phyloP scores from a whole-genome alignment of 148 eudicot species.

The Heliosperma pusillum region DNA sequence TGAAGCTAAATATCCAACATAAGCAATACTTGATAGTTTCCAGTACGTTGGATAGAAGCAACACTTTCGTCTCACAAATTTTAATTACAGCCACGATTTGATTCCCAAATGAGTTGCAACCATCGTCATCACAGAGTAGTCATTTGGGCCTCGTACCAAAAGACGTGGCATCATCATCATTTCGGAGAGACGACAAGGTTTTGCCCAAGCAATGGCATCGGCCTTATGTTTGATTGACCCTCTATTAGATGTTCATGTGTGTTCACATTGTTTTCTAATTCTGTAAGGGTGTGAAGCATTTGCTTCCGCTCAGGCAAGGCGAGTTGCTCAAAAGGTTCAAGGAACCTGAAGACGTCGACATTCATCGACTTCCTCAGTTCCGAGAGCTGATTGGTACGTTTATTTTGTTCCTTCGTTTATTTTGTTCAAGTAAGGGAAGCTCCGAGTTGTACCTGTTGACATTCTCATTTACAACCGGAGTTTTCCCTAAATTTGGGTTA shows the following conservation, averaged over 20 bases:
- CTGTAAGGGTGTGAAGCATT: background rate
- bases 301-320: background rate
- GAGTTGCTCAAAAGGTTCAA: conserved; percentile 17
- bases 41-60: too few relatives aligned
- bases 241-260: background rate
- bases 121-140: too few relatives aligned
- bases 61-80: too few relatives aligned
- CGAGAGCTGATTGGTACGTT: conserved; percentile 14
- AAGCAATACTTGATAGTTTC: too few relatives aligned
- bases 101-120: too few relatives aligned
- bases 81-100: too few relatives aligned
- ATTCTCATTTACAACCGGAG: background rate
- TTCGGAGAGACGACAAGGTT: background rate
- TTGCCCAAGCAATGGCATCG: too few relatives aligned
- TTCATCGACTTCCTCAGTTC: conserved; percentile 17
- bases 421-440: conserved; percentile 23
- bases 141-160: background rate
- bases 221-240: too few relatives aligned
- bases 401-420: conserved; percentile 29
- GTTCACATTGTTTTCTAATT: background rate
- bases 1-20: too few relatives aligned
- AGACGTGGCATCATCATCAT: background rate
- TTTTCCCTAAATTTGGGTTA: background rate
- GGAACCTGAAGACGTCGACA: conserved; percentile 25
- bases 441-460: background rate